Evolutionary conservation across 768 basidiomycete species (phyloP), one percentile per base, ranked within the genome.

Genomic region (Floccularia luteovirens): DNA sequence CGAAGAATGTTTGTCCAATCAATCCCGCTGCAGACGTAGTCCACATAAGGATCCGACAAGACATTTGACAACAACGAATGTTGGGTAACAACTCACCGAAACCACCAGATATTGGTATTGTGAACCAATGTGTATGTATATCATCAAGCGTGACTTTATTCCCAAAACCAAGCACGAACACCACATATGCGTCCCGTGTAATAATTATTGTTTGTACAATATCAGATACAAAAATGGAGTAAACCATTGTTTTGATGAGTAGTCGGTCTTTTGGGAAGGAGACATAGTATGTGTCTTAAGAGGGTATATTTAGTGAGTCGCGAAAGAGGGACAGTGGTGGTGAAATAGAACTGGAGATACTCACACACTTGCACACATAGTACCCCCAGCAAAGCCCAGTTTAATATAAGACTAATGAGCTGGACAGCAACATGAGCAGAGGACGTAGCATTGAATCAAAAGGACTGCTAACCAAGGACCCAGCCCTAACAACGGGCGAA

Each of bases 1-100:
- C 59, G 32, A 60, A 62, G 45, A 58, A 60, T 7, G 52, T 19
- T 36, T 62, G 59, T 3, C 53, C 59, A 16, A 59, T 51, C n/a
- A 49, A 50, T 4, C 57, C 52, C 7, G 54, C 60, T 62, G 30
- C 19, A 41, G 27, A 27, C 4, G 11, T 12, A 12, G 33, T 22
- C 24, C 13, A 16, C 23, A 14, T 7, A 34, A 34, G n/a, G 6
- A 6, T 34, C 8, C 7, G 7, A 7, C 32, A 12, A 34, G n/a
- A 19, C 20, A 8, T 17, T 14, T 8, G n/a, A 39, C 23, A 17
- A 19, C 31, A n/a, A 17, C 1, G 1, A n/a, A n/a, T 14, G 16
- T 1, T 5, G 21, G 24, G 5, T 5, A 2, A 17, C 19, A 28
- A 31, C 56, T 46, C 32, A 62, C 60, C 50, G 16, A 59, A 35